These are phyloP conservation scores for Hyaloscypha bicolor DNA, from an alignment of 495 filamentous ascomycete species.

Conservation along the genomic window DNA sequence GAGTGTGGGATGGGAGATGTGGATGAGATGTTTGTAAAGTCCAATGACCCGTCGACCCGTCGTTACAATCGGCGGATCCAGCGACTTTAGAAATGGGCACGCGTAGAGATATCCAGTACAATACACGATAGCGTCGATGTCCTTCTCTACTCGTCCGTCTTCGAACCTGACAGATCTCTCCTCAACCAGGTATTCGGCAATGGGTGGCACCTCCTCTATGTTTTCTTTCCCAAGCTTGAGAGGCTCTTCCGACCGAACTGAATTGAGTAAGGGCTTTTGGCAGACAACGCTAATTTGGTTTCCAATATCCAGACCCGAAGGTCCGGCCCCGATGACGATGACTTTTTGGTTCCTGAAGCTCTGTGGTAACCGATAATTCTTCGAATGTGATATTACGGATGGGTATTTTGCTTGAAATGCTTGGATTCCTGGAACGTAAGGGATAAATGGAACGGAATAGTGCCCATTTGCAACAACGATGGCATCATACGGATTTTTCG, in stretches of 20 bases:
- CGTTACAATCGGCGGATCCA: slow-evolving; percentile 61
- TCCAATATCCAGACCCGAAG: slow-evolving; percentile 81
- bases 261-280: slow-evolving; percentile 41
- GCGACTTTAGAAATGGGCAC: slow-evolving; percentile 66
- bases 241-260: slow-evolving; percentile 15
- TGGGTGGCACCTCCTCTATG: slow-evolving; percentile 60
- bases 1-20: slow-evolving; percentile 73
- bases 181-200: slow-evolving; percentile 55
- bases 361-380: slow-evolving; percentile 67
- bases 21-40: slow-evolving; percentile 78
- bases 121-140: slow-evolving; percentile 70
- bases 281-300: slow-evolving; percentile 64
- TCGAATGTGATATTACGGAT: slow-evolving; percentile 75
- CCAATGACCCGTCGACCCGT: slow-evolving; percentile 69
- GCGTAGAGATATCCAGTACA: slow-evolving; percentile 77
- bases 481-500: slow-evolving; percentile 67
- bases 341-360: slow-evolving; percentile 50
- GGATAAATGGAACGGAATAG: slow-evolving; percentile 72
- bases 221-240: slow-evolving; percentile 23
- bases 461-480: slow-evolving; percentile 86
- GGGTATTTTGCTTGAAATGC: slow-evolving; percentile 62
- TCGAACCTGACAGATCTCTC: slow-evolving; percentile 54
- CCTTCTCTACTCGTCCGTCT: slow-evolving; percentile 54
- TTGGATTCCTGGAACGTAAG: slow-evolving; percentile 60
- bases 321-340: slow-evolving; percentile 75